Evolutionary conservation across 176 grass and related monocot genomes (phyloP).

Genomic region (Triticum aestivum): IWGSC_CS_RefSeq_v2.1 NC_057805.1:338926529-338927028

Average conservation of each 20-base stretch:
- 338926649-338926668: background rate
- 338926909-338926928: background rate
- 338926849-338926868: background rate
- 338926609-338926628: constrained; percentile 11
- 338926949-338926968: background rate
- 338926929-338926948: background rate
- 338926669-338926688: background rate
- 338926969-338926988: too few species aligned
- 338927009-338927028: too few species aligned
- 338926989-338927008: too few species aligned
- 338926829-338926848: background rate
- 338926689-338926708: background rate
- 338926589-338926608: background rate
- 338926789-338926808: background rate
- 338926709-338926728: constrained; percentile 30
- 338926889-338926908: background rate
- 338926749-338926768: background rate
- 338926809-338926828: background rate
- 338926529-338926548: constrained; percentile 71
- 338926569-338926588: constrained; percentile 5
- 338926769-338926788: background rate
- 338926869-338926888: background rate
- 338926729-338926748: background rate
- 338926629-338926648: constrained; percentile 34
- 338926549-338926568: constrained; percentile 38